phyloP scores from a whole-genome alignment of 2,329 filamentous ascomycete genomes.

The Emergomyces pasteurianus region DNA sequence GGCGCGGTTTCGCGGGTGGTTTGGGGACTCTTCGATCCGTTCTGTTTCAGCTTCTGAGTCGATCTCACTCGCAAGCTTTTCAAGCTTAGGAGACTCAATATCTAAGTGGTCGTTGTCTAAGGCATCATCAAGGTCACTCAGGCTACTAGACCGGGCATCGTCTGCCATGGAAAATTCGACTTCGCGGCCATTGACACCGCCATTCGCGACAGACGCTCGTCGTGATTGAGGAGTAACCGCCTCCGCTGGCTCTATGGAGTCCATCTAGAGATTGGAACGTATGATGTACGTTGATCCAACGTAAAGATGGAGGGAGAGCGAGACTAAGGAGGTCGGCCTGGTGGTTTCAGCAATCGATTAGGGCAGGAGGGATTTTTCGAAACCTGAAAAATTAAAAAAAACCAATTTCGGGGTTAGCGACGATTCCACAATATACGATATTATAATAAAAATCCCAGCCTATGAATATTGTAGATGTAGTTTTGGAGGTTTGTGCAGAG shows the following conservation, averaged over 20 bases:
- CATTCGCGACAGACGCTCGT: neutral
- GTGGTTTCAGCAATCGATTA: neutral
- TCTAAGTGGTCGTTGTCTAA: conserved; percentile 51
- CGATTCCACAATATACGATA: neutral
- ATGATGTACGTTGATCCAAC: conserved; percentile 2
- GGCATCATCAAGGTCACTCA: conserved; percentile 84
- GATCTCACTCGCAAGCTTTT: conserved; percentile 48
- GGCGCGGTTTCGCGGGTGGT: conserved; percentile 47
- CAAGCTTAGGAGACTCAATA: conserved; percentile 38
- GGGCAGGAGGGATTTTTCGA: neutral
- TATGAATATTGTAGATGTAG: neutral
- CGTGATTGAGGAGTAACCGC: conserved; percentile 21
- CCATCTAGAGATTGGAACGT: conserved; percentile 20
- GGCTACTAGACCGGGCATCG: conserved; percentile 72
- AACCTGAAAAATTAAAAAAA: neutral
- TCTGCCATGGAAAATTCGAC: conserved; percentile 38
- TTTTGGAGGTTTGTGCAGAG: neutral
- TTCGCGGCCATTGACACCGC: conserved; percentile 25
- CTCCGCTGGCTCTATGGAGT: conserved; percentile 26
- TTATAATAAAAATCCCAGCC: neutral
- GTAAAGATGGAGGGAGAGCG: neutral
- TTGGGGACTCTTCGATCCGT: conserved; percentile 78
- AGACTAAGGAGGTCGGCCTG: neutral
- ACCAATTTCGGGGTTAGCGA: neutral
- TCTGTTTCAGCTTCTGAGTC: conserved; percentile 90